phyloP scores from a whole-genome alignment of 208 protist species.

The Wallacemonas sp. region DNA sequence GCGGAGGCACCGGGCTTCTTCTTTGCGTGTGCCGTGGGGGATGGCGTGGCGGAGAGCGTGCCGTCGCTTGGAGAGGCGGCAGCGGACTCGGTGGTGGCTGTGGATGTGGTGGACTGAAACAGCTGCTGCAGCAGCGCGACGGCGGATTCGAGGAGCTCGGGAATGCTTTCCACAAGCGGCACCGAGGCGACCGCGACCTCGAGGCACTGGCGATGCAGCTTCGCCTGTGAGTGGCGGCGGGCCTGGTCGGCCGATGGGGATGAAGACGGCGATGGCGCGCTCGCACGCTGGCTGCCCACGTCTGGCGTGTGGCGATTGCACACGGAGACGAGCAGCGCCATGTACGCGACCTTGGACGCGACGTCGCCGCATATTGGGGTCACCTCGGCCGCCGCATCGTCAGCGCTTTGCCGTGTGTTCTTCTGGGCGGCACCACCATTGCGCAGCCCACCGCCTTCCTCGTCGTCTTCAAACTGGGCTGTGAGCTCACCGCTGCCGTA shows the following conservation, averaged over 20 bases:
- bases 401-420: not conserved
- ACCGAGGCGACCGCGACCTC: slow-evolving; percentile 47
- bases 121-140: slow-evolving; percentile 48
- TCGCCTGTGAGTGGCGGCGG: not conserved
- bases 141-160: slow-evolving; percentile 50
- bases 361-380: slow-evolving; percentile 30
- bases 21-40: no score
- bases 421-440: not conserved
- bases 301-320: slow-evolving; percentile 8
- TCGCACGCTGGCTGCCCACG: not conserved
- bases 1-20: no score
- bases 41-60: no score
- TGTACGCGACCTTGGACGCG: slow-evolving; percentile 43
- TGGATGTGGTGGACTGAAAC: slow-evolving; percentile 23
- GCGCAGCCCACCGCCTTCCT: not conserved
- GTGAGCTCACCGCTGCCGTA: slow-evolving; percentile 20
- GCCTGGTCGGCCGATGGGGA: not conserved
- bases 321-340: slow-evolving; percentile 37
- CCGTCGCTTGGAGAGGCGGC: no score
- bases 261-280: not conserved
- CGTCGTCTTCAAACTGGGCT: not conserved
- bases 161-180: slow-evolving; percentile 59
- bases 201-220: slow-evolving; percentile 29
- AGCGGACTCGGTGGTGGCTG: not conserved
- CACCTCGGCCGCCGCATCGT: not conserved